phyloP scores from a whole-genome alignment of 768 basidiomycete species.

The Suillus alpinus region DNA sequence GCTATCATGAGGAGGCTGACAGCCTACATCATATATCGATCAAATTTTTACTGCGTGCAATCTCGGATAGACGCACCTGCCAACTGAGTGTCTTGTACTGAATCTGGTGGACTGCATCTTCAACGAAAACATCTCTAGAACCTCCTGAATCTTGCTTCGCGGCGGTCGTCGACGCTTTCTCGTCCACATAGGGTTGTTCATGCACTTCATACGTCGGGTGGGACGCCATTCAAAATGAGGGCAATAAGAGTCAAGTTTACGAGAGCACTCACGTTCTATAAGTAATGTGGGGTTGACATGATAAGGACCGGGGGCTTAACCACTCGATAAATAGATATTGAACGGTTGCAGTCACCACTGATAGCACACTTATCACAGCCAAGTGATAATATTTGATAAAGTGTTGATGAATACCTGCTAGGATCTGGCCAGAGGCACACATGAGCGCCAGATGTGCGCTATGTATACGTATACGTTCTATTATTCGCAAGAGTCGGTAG shows the following conservation, averaged over 20 bases:
- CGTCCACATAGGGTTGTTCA: not conserved
- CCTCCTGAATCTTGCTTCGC: conserved; percentile 1
- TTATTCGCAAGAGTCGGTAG: not conserved
- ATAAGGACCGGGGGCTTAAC: not conserved
- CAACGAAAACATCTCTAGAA: conserved; percentile 40
- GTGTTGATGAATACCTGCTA: not conserved
- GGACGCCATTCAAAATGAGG: not conserved
- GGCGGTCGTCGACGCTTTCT: not conserved
- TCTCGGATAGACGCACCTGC: conserved; percentile 34
- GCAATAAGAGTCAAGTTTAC: not conserved
- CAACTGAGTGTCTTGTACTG: conserved; percentile 53
- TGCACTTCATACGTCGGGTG: conserved; percentile 4
- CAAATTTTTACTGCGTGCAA: not conserved
- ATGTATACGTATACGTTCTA: not conserved
- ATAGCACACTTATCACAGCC: not conserved
- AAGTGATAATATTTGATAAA: not conserved
- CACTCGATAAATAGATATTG: not conserved
- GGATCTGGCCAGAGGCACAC: not conserved
- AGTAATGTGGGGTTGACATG: not conserved
- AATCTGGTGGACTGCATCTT: conserved; percentile 43
- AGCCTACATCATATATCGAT: conserved; percentile 36
- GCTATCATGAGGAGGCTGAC: conserved; percentile 53
- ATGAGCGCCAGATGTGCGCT: not conserved
- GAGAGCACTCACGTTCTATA: not conserved
- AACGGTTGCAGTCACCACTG: not conserved